Evolutionary conservation across 805 yeast species (phyloP), one percentile per base, ranked within the genome.

Genomic region (Metschnikowia dekortorum): DNA sequence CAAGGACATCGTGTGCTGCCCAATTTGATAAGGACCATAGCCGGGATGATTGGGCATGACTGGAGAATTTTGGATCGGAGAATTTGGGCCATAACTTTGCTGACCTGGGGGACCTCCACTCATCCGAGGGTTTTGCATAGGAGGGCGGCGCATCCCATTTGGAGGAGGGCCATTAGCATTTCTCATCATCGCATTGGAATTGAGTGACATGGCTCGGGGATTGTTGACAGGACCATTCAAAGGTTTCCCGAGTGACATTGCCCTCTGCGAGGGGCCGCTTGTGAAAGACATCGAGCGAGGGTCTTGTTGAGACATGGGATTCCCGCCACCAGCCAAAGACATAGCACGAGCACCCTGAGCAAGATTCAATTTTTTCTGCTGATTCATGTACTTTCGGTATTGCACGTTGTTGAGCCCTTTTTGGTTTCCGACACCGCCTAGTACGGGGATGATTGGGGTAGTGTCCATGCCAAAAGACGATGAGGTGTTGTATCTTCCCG

Each of bases 401-500:
- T 84, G 84, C 6, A 81, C 71, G 56, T 79, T 84, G 47, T 75
- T 75, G 56, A 72, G 61, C 44, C 67, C 53, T 29, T 53, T 70
- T 26, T 43, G 63, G 38, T 51, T 64, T 53, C 52, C 52, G 6
- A 57, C 51, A 0, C 77, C 66, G 5, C 79, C 71, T 3, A 87
- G 48, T 0, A 89, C 85, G 6, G 95, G 95, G 37, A 87, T 86
- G 54, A 84, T 81, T 8, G 94, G 91, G 0, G 89, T 76, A 0
- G 91, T 76, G 54, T 84, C 89, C 49, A 71, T 64, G 6, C 64
- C 47, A 32, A 61, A 55, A 13, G 38, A 62, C 45, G 39, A 68
- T 53, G 45, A 74, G 32, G 57, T 70, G 3, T 84, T 85, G 61
- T 84, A 85, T 26, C 61, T 47, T 32, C 88, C 87, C 37, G 85